Percentiles rank a stretch among this genome's conserved stretches.
These are phyloP conservation scores for Aureobasidium subglaciale DNA, from an alignment of 2,329 filamentous ascomycete genomes.

Conservation along the genomic window DNA sequence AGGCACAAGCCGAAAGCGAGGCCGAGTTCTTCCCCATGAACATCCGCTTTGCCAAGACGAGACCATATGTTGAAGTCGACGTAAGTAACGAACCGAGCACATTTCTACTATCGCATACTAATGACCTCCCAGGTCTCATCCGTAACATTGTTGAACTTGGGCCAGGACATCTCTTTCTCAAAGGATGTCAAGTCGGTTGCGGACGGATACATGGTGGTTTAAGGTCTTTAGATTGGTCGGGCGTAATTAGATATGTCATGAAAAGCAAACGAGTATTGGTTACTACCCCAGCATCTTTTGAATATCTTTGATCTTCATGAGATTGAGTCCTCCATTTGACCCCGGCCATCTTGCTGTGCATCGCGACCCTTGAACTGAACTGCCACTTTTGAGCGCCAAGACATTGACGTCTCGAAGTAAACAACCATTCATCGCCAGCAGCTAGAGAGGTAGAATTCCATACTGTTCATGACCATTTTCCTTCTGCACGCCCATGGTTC, in stretches of 20 bases:
- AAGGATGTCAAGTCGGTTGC: constrained; percentile 73
- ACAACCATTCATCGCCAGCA: neutral
- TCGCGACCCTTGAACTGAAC: too few relatives aligned
- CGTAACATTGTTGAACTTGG: constrained; percentile 65
- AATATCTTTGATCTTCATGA: neutral
- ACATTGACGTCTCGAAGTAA: neutral
- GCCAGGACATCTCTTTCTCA: constrained; percentile 72
- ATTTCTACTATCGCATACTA: constrained; percentile 21
- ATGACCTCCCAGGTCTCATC: constrained; percentile 50
- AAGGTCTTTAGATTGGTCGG: constrained; percentile 25
- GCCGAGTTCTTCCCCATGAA: constrained; percentile 98
- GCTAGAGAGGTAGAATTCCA: neutral
- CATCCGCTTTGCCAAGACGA: constrained; percentile 77
- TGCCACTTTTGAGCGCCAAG: neutral
- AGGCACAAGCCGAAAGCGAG: constrained; percentile 79
- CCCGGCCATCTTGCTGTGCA: neutral
- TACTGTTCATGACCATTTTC: neutral
- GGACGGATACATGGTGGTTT: constrained; percentile 71
- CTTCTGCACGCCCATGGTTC: neutral
- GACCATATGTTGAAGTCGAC: constrained; percentile 86
- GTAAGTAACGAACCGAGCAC: constrained; percentile 53
- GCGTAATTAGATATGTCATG: constrained; percentile 10
- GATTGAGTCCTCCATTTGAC: neutral
- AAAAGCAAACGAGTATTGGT: constrained; percentile 11
- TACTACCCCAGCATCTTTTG: neutral